Base-by-base conservation (phyloP, 2,329 filamentous ascomycete genomes). In the Botrytis porri region DNA sequence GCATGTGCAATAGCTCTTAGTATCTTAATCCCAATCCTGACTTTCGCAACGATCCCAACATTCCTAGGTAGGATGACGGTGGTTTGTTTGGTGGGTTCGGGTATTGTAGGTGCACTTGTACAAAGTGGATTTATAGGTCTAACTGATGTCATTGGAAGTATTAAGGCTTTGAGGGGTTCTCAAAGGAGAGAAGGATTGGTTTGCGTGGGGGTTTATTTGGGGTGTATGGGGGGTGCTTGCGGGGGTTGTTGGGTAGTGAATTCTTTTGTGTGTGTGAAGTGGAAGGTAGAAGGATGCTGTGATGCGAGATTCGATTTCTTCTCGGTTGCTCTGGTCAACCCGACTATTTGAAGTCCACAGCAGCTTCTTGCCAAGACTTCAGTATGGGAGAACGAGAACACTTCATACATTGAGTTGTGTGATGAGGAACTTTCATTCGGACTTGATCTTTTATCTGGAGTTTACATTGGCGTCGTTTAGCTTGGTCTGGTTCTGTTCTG, bases 51-150 rank as follows among this genome's bases (percentile, higher is more conserved):
- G 35, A 86, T 91, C 32, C 84, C 86, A 0, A 85, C 86, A 9
- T 88, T 90, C 74, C 78, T 86, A 0, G 87, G 86, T 2, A 84
- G 89, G n/a, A 84, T 91, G 75, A 85, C 85, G 0, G 85, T 91
- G 3, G 86, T 89, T 2, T 77, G 85, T 6, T 82, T 90, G 0
- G 85, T 88, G 0, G 86, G 84, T 0, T 81, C 84, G 0, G 84
- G 85, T 2, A 83, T 86, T 12, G 79, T 79, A 8, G 70, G 71
- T 3, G 75, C 71, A 8, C 65, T 79, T 4, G 73, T 78, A 4
- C 78, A 79, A 57, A 75, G 73, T 22, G 75, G 74, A 9, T 69
- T 75, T 14, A 37, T 78, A 14, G 62, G 48, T 4, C 14, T 67
- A 10, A 29, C 25, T 35, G 69, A 71, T 51, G 45, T 64, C 0